Evolutionary conservation across 2,329 filamentous ascomycete genomes (phyloP).

Genomic region (Chrysosporium queenslandicum): DNA sequence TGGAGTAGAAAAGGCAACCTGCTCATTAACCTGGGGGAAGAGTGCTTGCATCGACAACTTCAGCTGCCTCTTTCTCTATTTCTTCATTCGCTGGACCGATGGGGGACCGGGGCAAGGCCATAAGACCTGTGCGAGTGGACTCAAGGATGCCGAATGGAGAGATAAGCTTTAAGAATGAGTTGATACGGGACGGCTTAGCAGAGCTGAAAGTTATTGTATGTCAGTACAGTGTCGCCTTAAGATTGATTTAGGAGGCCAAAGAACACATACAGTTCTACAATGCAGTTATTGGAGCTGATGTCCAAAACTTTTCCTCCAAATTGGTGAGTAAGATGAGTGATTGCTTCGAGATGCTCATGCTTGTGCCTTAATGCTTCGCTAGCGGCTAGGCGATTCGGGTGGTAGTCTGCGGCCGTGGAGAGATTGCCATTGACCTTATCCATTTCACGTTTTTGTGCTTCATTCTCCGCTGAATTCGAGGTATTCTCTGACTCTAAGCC

Average conservation of each 20-base stretch:
- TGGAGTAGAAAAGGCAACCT: not conserved
- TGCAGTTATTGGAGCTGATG: conserved; percentile 97
- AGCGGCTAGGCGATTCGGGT: conserved; percentile 73
- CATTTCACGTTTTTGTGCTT: conserved; percentile 30
- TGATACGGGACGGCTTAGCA: conserved; percentile 85
- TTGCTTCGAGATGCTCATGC: conserved; percentile 91
- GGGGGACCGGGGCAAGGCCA: conserved; percentile 90
- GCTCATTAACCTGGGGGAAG: conserved; percentile 68
- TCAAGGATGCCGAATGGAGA: conserved; percentile 92
- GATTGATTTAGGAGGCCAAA: too few species aligned
- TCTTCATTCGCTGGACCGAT: conserved; percentile 66
- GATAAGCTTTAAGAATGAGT: conserved; percentile 95
- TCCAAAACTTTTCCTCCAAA: conserved; percentile 96
- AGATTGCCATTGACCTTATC: conserved; percentile 28
- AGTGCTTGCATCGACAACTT: conserved; percentile 88
- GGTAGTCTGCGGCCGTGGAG: conserved; percentile 54
- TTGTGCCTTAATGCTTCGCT: conserved; percentile 91
- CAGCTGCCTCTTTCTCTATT: conserved; percentile 75
- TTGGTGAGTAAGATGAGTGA: conserved; percentile 93
- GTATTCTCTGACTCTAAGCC: conserved; percentile 29
- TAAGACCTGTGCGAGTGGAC: conserved; percentile 87
- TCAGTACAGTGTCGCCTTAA: too few species aligned
- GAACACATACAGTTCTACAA: conserved; percentile 77
- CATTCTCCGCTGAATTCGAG: conserved; percentile 6
- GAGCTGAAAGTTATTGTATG: conserved; percentile 46